Evolutionary conservation across 2,329 filamentous ascomycete species (phyloP).

Genomic region (Penicillium hesseltinei): DNA sequence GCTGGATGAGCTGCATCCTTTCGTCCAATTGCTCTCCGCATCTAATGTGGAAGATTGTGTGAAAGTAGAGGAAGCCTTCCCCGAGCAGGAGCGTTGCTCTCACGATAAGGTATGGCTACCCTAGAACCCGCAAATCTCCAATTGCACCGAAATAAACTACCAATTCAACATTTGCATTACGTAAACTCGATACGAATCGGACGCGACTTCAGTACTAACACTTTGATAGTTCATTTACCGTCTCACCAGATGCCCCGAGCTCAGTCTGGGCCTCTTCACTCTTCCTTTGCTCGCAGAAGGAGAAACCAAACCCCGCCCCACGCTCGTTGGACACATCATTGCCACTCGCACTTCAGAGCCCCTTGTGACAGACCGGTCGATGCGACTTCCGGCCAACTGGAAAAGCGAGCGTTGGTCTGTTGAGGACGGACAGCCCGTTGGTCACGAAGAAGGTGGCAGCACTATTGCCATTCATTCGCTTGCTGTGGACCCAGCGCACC

Average conservation of each 20-base stretch:
- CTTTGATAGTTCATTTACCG: slow-evolving; percentile 68
- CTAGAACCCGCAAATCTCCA: background rate
- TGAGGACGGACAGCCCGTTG: slow-evolving; percentile 49
- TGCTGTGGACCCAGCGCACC: slow-evolving; percentile 72
- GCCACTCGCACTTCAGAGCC: slow-evolving; percentile 66
- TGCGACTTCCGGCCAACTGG: slow-evolving; percentile 72
- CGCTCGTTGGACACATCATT: slow-evolving; percentile 73
- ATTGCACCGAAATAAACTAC: background rate
- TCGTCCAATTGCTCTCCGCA: slow-evolving; percentile 67
- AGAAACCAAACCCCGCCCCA: slow-evolving; percentile 59
- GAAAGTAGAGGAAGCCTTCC: slow-evolving; percentile 59
- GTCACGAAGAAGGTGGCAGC: slow-evolving; percentile 70
- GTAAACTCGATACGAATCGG: background rate
- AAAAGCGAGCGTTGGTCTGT: slow-evolving; percentile 44
- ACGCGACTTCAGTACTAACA: slow-evolving; percentile 10
- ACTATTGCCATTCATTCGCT: slow-evolving; percentile 82
- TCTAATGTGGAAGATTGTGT: slow-evolving; percentile 55
- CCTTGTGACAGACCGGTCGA: slow-evolving; percentile 70
- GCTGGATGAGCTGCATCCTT: slow-evolving; percentile 65
- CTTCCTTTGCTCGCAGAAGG: slow-evolving; percentile 51
- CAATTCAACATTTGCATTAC: background rate
- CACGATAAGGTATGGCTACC: slow-evolving; percentile 57
- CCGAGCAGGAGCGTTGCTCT: slow-evolving; percentile 56
- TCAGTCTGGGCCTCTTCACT: slow-evolving; percentile 78
- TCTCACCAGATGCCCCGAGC: slow-evolving; percentile 69